These are phyloP conservation scores for Fallopia convolvulus DNA, from an alignment of 148 eudicot species.

Conservation along the genomic window DNA sequence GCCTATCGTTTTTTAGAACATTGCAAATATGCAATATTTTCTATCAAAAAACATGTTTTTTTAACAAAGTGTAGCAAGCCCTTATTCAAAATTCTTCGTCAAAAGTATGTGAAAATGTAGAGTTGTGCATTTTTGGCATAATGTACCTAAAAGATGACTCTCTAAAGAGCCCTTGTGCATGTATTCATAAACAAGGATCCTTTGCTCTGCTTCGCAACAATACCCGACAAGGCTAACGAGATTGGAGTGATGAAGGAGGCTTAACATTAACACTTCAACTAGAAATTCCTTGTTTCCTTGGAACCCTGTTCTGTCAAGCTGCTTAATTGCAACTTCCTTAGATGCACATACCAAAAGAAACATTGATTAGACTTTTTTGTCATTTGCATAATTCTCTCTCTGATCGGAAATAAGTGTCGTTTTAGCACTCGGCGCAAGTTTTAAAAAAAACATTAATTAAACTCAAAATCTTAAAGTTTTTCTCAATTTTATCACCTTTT, in stretches of 20 bases:
- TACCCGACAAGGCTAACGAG: conserved; percentile 74
- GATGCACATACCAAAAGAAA: neutral
- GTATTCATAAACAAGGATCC: conserved; percentile 70
- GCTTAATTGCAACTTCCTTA: conserved; percentile 77
- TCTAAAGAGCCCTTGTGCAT: conserved; percentile 82
- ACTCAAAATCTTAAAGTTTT: too few relatives aligned
- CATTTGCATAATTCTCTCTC: neutral
- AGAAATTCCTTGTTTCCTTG: conserved; percentile 82
- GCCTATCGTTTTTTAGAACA: too few relatives aligned
- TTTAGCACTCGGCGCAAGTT: too few relatives aligned
- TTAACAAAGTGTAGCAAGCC: too few relatives aligned
- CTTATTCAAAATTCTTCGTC: too few relatives aligned
- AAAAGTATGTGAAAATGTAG: too few relatives aligned
- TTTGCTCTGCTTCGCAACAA: conserved; percentile 66
- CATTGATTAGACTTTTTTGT: neutral
- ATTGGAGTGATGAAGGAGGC: conserved; percentile 60
- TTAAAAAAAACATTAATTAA: too few relatives aligned
- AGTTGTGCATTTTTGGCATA: neutral
- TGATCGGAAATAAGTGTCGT: too few relatives aligned
- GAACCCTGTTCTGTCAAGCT: conserved; percentile 72
- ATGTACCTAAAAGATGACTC: conserved; percentile 67
- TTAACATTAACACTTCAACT: conserved; percentile 69
- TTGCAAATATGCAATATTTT: too few relatives aligned
- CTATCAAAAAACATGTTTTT: too few relatives aligned
- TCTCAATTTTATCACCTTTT: too few relatives aligned